Evolutionary conservation across 495 filamentous ascomycete genomes (phyloP), one percentile per base, ranked within the genome.

Genomic region (Staphylotrichum tortipilum): DNA sequence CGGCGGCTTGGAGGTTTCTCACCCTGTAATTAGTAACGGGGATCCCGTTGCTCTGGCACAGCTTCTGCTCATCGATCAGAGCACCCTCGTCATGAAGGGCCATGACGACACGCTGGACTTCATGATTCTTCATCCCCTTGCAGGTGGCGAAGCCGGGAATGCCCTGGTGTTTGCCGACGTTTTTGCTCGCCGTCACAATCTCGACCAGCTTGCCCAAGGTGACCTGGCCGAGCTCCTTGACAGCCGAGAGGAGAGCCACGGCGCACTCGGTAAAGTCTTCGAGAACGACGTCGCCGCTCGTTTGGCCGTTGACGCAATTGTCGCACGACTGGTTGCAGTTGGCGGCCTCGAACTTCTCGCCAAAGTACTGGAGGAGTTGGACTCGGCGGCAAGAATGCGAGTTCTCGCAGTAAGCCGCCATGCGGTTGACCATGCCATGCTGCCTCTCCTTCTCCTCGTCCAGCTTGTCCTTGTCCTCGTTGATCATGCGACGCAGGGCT

Each of bases 351-450:
- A 95, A 97, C 4, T 70, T 62, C 64, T 99, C 94, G 30, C 83
- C 87, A 67, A 99, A 99, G 63, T 99, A 97, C 4, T 76, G 78
- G 21, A 99, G 78, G 17, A 99, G 81, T 64, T 96, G 85, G 2
- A 86, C 85, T 35, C 94, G 76, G 31, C 92, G 79, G 59, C 92
- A 99, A 53, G 92, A 85, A 49, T 76, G 81, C 51, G 73, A 74
- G 65, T 95, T 95, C 58, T 95, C 87, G 67, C 89, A 96, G 53
- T 83, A 97, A 51, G 84, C 78, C 1, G 88, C 73, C 38, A 99
- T 86, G 24, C 80, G 83, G 42, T 80, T 78, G 15, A 99, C 73
- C 89, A 95, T 95, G 47, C 84, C 73, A 35, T 75, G 75, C 65
- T 95, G 89, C 6, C 89, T 77, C 38, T 84, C 76, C 63, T 90